Percentiles rank a stretch among this genome's conserved stretches.
Conservation (phyloP, 169 alveolate species). For the Plasmodium ovale region DNA sequence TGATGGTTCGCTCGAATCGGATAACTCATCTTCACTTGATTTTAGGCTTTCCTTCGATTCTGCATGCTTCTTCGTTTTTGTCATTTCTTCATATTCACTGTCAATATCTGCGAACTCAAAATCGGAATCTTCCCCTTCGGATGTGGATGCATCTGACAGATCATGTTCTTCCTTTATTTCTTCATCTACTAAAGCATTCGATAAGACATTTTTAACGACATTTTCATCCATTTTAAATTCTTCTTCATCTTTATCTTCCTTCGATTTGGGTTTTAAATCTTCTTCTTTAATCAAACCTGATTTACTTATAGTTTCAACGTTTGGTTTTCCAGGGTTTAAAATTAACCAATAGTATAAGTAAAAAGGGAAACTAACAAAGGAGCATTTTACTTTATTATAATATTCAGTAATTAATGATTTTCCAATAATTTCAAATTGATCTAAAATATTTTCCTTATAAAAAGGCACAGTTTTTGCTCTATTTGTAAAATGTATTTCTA, state of each 20-base stretch:
- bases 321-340: constrained; percentile 65
- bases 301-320: constrained; percentile 19
- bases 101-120: neutral
- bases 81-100: neutral
- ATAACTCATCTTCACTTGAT: neutral
- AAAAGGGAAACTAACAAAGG: constrained; percentile 52
- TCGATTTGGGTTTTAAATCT: constrained; percentile 27
- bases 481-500: constrained; percentile 22
- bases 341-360: constrained; percentile 61
- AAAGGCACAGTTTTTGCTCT: constrained; percentile 55
- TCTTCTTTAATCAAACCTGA: constrained; percentile 40
- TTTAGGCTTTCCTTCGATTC: neutral
- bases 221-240: constrained; percentile 17
- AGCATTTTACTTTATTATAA: constrained; percentile 53
- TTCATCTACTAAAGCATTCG: neutral
- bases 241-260: constrained; percentile 6
- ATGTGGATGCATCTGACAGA: constrained; percentile 3
- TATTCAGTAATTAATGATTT: constrained; percentile 30
- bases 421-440: constrained; percentile 60
- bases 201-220: constrained; percentile 12
- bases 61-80: neutral
- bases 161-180: neutral
- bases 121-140: neutral
- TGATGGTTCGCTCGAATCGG: neutral
- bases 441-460: constrained; percentile 58